Base-by-base conservation (phyloP, 768 basidiomycete species). In the Boletus vermiculosoides region DNA sequence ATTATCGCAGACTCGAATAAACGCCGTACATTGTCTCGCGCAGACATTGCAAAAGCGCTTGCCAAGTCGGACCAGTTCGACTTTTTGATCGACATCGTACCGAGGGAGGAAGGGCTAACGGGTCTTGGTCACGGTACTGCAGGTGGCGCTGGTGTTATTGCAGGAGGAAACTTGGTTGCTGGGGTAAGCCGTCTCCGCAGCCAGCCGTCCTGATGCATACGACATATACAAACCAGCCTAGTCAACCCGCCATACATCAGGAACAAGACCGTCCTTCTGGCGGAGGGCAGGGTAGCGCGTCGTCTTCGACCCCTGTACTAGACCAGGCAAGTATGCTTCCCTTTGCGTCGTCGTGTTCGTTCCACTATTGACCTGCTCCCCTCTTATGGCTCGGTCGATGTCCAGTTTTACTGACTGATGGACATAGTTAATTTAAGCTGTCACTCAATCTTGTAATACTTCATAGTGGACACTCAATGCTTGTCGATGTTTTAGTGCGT, bases 61-160 rank as follows among this genome's bases (percentile, higher is more conserved):
- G 84, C 85, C 65, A 93, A 94, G 72, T 90, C 89, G 5, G 96
- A 98, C 75, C 94, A 95, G 71, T 98, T 98, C 66, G 96, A 98
- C 76, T 98, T 98, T 68, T 78, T 98, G 56, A 96, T 98, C 69
- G 96, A 98, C 72, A 93, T 97, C 56, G 88, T 96, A 1, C 95
- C 95, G 0, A 78, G 94, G 42, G 95, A 96, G 57, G 90, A 92
- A 56, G 71, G 70, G 0, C 25, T 71, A 25, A 60, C 61, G 0
- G 70, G 64, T 4, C 62, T 71, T 4, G 56, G 45, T 25, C 70
- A 69, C 12, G 46, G 59, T 15, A 1, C 48, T 1, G 16, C 46
- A 0, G 28, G 47, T 18, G 45, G 56, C 7, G 33, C 42, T 6
- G 56, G 50, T 13, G 47, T 23, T 44, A 52, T 48, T 15, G 30